Percentiles rank a stretch among this genome's conserved stretches.
These are phyloP conservation scores for Exophiala xenobiotica DNA, from an alignment of 2,329 filamentous ascomycete genomes.

Conservation along the genomic window DNA sequence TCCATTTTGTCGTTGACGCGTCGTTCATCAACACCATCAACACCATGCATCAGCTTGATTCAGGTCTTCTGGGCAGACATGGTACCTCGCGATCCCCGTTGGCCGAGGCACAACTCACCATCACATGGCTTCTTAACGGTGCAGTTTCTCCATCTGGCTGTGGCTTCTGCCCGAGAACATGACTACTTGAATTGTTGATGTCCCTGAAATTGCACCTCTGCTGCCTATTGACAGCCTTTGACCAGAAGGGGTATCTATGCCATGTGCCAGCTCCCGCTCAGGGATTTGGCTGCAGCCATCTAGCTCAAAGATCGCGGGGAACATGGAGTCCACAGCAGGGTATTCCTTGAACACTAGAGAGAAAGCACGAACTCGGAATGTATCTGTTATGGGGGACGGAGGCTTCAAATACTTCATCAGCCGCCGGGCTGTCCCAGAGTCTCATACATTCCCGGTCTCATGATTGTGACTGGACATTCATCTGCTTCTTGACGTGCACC, in stretches of 20 bases:
- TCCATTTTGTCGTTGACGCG: not conserved
- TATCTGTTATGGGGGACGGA: not conserved
- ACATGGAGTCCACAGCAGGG: not conserved
- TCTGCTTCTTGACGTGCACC: not conserved
- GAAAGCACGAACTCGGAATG: not conserved
- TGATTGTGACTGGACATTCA: not conserved
- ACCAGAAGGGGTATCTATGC: not conserved
- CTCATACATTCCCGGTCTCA: not conserved
- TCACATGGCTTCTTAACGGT: constrained; percentile 8
- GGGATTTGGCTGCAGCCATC: constrained; percentile 4
- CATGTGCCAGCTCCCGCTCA: not conserved
- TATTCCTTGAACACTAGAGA: no score
- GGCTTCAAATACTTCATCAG: constrained; percentile 2
- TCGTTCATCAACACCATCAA: constrained; percentile 4
- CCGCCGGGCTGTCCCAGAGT: not conserved
- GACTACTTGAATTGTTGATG: not conserved
- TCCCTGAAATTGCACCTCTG: constrained; percentile 11
- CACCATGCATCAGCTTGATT: constrained; percentile 5
- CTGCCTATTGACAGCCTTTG: not conserved
- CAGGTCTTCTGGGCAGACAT: constrained; percentile 6
- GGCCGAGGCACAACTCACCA: constrained; percentile 8
- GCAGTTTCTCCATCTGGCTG: constrained; percentile 4
- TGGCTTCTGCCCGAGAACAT: constrained; percentile 1
- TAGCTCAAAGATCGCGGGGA: constrained; percentile 5
- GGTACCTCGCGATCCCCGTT: constrained; percentile 2